These are phyloP conservation scores for Clitopilus hobsonii DNA, from an alignment of 768 basidiomycete genomes.

Conservation along the genomic window DNA sequence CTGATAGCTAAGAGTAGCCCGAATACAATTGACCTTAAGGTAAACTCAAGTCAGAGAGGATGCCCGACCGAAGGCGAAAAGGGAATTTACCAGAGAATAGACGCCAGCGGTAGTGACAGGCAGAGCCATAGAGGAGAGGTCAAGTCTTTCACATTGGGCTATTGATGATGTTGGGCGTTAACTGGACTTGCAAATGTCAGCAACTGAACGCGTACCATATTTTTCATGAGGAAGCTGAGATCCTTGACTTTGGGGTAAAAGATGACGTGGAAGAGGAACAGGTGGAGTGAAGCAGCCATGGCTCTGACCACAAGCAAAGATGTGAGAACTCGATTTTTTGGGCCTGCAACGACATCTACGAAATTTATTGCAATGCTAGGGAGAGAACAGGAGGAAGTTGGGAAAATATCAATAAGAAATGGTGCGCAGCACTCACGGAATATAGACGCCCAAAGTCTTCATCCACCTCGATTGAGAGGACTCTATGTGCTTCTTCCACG, in stretches of 20 bases:
- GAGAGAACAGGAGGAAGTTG: too few species aligned
- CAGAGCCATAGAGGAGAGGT: too few species aligned
- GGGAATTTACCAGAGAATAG: background rate
- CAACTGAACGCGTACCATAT: background rate
- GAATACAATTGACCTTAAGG: background rate
- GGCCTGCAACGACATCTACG: too few species aligned
- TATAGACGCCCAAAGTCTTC: background rate
- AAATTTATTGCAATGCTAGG: too few species aligned
- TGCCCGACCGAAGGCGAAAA: background rate
- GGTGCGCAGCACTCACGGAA: background rate
- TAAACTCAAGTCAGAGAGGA: background rate
- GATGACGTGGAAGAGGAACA: background rate
- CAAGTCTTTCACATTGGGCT: background rate
- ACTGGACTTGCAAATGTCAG: background rate
- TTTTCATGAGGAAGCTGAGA: background rate
- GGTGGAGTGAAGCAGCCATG: background rate
- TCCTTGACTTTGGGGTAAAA: background rate
- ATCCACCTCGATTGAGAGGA: background rate
- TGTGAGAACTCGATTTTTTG: background rate
- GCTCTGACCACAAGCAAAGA: background rate
- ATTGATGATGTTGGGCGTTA: background rate
- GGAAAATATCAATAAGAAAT: too few species aligned
- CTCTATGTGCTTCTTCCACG: background rate
- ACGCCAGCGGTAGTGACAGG: too few species aligned
- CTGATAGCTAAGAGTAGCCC: background rate